phyloP scores from a whole-genome alignment of 225 moss, liverwort and hornwort species.

The Polytrichum commune region DNA sequence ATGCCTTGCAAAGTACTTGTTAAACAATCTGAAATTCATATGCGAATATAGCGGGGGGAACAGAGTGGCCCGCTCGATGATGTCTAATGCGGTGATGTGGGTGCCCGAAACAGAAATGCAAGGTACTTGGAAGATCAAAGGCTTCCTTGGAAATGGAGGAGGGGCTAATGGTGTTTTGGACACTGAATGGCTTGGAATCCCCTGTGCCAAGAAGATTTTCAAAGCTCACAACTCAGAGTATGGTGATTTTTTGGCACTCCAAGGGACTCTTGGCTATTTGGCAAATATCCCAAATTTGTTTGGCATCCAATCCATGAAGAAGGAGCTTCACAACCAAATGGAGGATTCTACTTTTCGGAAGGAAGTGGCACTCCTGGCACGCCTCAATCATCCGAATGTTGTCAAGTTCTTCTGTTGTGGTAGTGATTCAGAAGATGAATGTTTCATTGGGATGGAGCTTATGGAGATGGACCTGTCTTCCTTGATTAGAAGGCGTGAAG shows the following conservation, averaged over 20 bases:
- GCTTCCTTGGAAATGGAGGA: not conserved
- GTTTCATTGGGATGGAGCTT: no score
- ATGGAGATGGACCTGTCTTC: no score
- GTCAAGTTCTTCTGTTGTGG: no score
- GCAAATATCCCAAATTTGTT: not conserved
- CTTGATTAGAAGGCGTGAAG: no score
- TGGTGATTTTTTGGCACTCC: no score
- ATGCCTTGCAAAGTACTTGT: not conserved
- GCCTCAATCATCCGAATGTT: no score
- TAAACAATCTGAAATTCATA: not conserved
- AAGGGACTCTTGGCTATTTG: no score
- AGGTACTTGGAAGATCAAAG: not conserved
- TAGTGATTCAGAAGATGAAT: no score
- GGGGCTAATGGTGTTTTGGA: not conserved
- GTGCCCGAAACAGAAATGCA: not conserved
- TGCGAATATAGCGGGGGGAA: not conserved
- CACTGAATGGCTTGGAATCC: not conserved
- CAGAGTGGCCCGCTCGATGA: not conserved
- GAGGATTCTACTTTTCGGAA: not conserved
- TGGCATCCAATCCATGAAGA: constrained; percentile 2
- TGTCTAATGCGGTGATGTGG: not conserved
- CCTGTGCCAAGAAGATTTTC: not conserved
- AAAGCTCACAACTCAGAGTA: no score
- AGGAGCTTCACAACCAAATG: not conserved
- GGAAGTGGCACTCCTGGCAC: not conserved